phyloP scores from a whole-genome alignment of 331 rosid genomes.

The Phaseolus coccineus region DNA sequence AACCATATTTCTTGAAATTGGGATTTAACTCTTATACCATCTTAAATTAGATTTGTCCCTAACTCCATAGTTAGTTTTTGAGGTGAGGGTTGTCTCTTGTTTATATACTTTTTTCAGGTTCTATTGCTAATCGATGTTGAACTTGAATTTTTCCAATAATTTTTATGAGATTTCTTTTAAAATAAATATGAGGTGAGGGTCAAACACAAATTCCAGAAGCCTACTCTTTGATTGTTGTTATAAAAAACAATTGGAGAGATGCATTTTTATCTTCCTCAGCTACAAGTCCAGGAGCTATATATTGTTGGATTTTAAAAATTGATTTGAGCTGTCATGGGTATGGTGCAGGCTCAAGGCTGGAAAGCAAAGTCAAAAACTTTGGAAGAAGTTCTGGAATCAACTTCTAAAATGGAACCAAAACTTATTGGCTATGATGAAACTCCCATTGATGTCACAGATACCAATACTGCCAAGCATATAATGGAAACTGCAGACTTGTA shows the following conservation, averaged over 20 bases:
- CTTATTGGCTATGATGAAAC: slow-evolving; percentile 87
- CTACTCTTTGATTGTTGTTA: background rate
- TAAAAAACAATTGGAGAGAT: slow-evolving; percentile 19
- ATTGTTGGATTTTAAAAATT: slow-evolving; percentile 21
- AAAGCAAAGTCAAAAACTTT: slow-evolving; percentile 64
- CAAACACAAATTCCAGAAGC: background rate
- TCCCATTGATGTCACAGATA: slow-evolving; percentile 58
- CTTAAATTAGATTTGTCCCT: too few relatives aligned
- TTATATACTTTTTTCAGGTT: too few relatives aligned
- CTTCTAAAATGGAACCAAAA: slow-evolving; percentile 65
- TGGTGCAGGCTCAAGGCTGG: slow-evolving; percentile 76
- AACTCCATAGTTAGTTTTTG: too few relatives aligned
- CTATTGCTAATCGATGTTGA: too few relatives aligned
- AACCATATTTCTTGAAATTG: too few relatives aligned
- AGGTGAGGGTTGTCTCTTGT: too few relatives aligned
- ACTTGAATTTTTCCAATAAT: background rate
- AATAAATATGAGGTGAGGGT: background rate
- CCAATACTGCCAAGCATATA: slow-evolving; percentile 18
- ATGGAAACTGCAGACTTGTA: slow-evolving; percentile 41
- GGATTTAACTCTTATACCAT: too few relatives aligned
- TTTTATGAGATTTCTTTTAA: background rate
- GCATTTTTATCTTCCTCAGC: slow-evolving; percentile 23
- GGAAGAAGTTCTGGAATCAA: slow-evolving; percentile 75
- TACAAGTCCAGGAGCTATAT: background rate
- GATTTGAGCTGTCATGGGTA: slow-evolving; percentile 34